These are phyloP conservation scores for Xerocomus spinulosus DNA, from an alignment of 768 basidiomycete species.

Conservation along the genomic window DNA sequence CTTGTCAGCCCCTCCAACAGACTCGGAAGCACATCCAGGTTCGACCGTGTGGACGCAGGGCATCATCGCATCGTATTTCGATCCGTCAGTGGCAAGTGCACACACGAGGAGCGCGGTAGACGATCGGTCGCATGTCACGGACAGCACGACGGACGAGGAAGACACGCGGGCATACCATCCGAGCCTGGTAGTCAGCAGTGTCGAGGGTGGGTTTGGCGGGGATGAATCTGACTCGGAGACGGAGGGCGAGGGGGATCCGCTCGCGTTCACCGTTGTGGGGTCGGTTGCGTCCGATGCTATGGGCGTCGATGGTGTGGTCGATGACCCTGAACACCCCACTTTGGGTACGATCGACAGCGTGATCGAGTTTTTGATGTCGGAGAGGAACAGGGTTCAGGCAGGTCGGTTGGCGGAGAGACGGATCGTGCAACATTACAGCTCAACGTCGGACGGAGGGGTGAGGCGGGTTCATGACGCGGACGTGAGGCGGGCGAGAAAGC, in stretches of 20 bases:
- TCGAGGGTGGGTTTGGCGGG: conserved; percentile 9
- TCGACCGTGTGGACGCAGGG: conserved; percentile 66
- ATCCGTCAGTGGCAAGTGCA: conserved; percentile 28
- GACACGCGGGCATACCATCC: background rate
- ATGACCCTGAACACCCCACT: conserved; percentile 50
- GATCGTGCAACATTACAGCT: conserved; percentile 26
- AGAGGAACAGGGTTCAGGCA: conserved; percentile 56
- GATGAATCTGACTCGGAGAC: conserved; percentile 33
- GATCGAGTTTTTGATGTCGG: conserved; percentile 69
- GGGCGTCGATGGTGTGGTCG: conserved; percentile 15
- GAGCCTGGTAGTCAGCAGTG: background rate
- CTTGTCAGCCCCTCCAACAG: conserved; percentile 23
- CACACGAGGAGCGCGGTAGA: conserved; percentile 24
- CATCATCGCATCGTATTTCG: conserved; percentile 55
- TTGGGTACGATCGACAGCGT: conserved; percentile 71
- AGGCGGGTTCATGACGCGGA: conserved; percentile 39
- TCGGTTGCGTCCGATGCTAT: conserved; percentile 21
- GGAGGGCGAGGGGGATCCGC: conserved; percentile 34
- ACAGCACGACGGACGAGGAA: conserved; percentile 17
- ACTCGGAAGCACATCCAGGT: conserved; percentile 39
- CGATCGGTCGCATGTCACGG: conserved; percentile 24
- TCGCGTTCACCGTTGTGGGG: conserved; percentile 26
- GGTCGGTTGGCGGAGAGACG: conserved; percentile 28
- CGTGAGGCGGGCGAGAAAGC: conserved; percentile 35
- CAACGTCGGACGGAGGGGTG: conserved; percentile 34